Evolutionary conservation across 768 basidiomycete genomes (phyloP), one percentile per base, ranked within the genome.

Genomic region (Lactifluus volemus): DNA sequence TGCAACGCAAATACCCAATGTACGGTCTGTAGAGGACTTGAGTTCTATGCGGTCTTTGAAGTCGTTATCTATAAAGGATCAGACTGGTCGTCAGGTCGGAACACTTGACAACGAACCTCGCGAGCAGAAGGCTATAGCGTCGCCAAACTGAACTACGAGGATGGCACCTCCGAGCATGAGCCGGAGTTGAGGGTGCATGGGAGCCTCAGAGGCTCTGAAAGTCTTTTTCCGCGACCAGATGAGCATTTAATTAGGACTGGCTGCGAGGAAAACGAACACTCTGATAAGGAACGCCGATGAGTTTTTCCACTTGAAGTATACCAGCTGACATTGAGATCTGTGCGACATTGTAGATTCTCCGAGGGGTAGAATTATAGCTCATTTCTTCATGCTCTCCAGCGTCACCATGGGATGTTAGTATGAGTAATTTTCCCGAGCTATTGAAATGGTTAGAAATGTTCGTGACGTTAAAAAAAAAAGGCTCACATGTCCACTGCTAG

Each of bases 41-140:
- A 92, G 77, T 67, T 86, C 85, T 12, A 91, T 76, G 39, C 88
- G 82, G 65, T 89, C 86, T 59, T 80, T 77, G 67, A 84, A 92
- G 57, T 84, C 81, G 5, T 84, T 85, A 61, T 83, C 89, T 91
- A 59, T 30, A 61, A 12, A 55, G 48, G 45, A 39, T 59, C 53
- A 53, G 39, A n/a, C 49, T 12, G 32, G 15, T 29, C 45, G 3
- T 17, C 8, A 2, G 54, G 42, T 21, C 39, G 14, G 49, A 34
- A 41, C 39, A 44, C 36, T 54, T 42, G 19, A 8, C 49, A 6
- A 51, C 69, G 14, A 58, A 88, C 89, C 81, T 73, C 81, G 77
- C 52, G 87, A 80, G 70, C 84, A 86, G 11, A 91, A 75, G 5
- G 85, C 84, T 19, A 89, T 82, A 1, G 87, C 83, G 70, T 91